Evolutionary conservation across 805 yeast species (phyloP).

Genomic region (Kodamaea kaohsiungensis): DNA sequence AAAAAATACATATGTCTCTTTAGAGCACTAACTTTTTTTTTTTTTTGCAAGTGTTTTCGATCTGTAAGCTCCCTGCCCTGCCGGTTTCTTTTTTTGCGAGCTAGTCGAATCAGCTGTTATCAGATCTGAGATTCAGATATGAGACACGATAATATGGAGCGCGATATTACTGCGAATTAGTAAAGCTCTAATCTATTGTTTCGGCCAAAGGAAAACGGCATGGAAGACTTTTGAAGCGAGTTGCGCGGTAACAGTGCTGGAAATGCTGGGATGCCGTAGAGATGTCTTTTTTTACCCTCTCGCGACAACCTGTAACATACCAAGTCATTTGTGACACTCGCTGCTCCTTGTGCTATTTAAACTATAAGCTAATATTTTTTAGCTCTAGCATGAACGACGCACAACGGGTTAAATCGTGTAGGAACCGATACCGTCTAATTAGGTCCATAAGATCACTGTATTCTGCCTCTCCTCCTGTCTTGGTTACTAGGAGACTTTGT

Average conservation of each 20-base stretch:
- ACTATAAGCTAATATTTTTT: neutral
- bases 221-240: neutral
- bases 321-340: neutral
- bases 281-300: neutral
- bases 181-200: conserved; percentile 1
- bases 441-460: no score
- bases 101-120: conserved; percentile 6
- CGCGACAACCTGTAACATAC: conserved; percentile 4
- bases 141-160: conserved; percentile 1
- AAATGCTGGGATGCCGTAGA: neutral
- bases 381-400: neutral
- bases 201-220: neutral
- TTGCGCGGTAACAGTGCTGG: neutral
- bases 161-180: neutral
- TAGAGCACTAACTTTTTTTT: conserved; percentile 1
- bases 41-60: neutral
- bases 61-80: neutral
- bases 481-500: no score
- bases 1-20: neutral
- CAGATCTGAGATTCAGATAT: conserved; percentile 7
- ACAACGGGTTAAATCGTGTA: no score
- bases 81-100: conserved; percentile 1
- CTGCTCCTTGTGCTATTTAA: neutral
- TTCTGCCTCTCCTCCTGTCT: no score
- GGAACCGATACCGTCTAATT: no score